Percentiles rank a stretch among this genome's conserved stretches.
Conservation (phyloP, 768 basidiomycete species). For the Suillus discolor region DNA sequence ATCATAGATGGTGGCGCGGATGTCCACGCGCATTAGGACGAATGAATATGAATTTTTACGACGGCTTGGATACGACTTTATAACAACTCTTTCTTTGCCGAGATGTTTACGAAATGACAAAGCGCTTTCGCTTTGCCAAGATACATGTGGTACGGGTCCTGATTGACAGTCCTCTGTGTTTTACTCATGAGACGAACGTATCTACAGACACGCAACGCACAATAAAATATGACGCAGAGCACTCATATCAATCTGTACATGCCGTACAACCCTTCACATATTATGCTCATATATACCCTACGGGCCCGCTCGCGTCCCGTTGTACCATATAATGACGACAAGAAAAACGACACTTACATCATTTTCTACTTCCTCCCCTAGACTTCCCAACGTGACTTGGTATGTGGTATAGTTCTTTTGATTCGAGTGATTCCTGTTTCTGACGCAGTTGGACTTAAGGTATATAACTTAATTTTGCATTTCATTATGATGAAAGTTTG, state of each 20-base stretch:
- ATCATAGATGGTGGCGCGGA: constrained; percentile 5
- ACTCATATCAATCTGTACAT: constrained; percentile 5
- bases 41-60: neutral
- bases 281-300: constrained; percentile 4
- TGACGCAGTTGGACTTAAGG: neutral
- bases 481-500: neutral
- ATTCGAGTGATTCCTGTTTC: neutral
- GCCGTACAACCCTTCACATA: constrained; percentile 3
- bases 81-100: neutral
- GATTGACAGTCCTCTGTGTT: neutral
- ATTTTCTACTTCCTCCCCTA: neutral
- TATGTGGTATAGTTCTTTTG: neutral
- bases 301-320: constrained; percentile 17
- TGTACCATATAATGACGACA: constrained; percentile 26
- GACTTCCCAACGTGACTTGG: neutral
- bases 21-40: neutral
- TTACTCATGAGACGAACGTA: neutral
- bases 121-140: neutral
- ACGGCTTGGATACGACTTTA: constrained; percentile 1
- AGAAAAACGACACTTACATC: neutral
- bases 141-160: constrained; percentile 13
- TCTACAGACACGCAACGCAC: constrained; percentile 13
- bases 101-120: constrained; percentile 3
- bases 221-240: constrained; percentile 3
- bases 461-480: neutral